Conservation (phyloP, 352 stramenopile species). For the Pythium brachiatum region DNA sequence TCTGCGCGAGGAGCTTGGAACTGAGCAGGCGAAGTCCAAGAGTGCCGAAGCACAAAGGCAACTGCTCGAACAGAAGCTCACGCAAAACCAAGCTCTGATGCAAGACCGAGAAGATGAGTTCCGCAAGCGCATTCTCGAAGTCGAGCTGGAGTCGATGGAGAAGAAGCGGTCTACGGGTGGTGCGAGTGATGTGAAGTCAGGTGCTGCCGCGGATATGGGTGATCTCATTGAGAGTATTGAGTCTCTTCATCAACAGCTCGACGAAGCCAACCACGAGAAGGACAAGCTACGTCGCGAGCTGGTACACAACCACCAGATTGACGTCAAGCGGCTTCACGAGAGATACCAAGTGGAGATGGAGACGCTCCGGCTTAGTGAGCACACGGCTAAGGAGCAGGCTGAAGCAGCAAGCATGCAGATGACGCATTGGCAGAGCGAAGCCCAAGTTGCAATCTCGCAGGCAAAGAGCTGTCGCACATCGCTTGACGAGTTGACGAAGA, state of each 20-base stretch:
- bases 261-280: conserved; percentile 38
- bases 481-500: conserved; percentile 52
- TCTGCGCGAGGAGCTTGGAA: conserved; percentile 26
- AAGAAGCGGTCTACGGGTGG: conserved; percentile 7
- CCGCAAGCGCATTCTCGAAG: conserved; percentile 49
- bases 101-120: conserved; percentile 58
- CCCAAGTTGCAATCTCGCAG: conserved; percentile 48
- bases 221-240: conserved; percentile 77
- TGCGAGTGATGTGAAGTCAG: neutral
- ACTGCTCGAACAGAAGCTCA: conserved; percentile 46
- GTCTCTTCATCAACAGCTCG: conserved; percentile 53
- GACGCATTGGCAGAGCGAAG: conserved; percentile 49
- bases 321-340: conserved; percentile 61
- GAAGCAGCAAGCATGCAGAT: conserved; percentile 48
- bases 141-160: conserved; percentile 32
- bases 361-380: conserved; percentile 51
- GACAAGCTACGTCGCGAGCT: conserved; percentile 42
- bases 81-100: conserved; percentile 38
- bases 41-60: conserved; percentile 29
- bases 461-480: conserved; percentile 44
- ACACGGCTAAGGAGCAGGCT: conserved; percentile 55
- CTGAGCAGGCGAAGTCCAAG: conserved; percentile 24
- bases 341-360: conserved; percentile 72
- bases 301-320: conserved; percentile 37
- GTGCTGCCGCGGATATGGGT: conserved; percentile 37